A percentile compares a stretch with the other conserved stretches of the same genome.
Evolutionary conservation across 257 asterid species (phyloP).

Genomic region (Ballota nigra): DNA sequence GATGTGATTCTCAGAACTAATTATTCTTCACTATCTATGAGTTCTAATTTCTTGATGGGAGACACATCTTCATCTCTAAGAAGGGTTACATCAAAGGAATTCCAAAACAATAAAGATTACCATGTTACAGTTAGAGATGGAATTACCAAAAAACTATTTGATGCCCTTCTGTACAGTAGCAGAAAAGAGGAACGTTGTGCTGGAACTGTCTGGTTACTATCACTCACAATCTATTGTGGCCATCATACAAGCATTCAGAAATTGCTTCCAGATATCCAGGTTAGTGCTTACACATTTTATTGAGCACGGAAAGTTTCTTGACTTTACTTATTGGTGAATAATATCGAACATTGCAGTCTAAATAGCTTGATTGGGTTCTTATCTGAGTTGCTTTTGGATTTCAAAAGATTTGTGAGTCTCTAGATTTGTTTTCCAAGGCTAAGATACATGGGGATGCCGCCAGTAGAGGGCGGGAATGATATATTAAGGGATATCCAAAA

Average conservation of each 20-base stretch:
- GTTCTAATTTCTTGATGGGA: constrained; percentile 92
- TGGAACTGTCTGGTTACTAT: constrained; percentile 97
- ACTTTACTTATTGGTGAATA: constrained; percentile 13
- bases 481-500: not conserved
- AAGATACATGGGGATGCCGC: constrained; percentile 4
- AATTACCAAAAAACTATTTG: constrained; percentile 85
- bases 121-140: constrained; percentile 76
- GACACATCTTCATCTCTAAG: constrained; percentile 57
- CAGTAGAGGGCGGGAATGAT: constrained; percentile 14
- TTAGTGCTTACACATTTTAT: constrained; percentile 31
- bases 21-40: constrained; percentile 82
- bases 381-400: constrained; percentile 8
- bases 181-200: constrained; percentile 98
- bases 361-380: constrained; percentile 12
- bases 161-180: constrained; percentile 80
- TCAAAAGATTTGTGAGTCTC: not conserved
- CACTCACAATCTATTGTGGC: constrained; percentile 90
- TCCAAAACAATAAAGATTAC: constrained; percentile 52
- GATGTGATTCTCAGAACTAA: constrained; percentile 82
- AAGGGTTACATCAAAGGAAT: constrained; percentile 39
- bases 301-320: constrained; percentile 4
- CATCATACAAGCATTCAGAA: constrained; percentile 71
- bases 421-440: constrained; percentile 3
- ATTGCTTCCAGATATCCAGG: constrained; percentile 98
- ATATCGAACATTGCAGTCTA: not conserved